Evolutionary conservation across 1,284 basidiomycete species (phyloP).

Genomic region (Tilletia indica): DNA sequence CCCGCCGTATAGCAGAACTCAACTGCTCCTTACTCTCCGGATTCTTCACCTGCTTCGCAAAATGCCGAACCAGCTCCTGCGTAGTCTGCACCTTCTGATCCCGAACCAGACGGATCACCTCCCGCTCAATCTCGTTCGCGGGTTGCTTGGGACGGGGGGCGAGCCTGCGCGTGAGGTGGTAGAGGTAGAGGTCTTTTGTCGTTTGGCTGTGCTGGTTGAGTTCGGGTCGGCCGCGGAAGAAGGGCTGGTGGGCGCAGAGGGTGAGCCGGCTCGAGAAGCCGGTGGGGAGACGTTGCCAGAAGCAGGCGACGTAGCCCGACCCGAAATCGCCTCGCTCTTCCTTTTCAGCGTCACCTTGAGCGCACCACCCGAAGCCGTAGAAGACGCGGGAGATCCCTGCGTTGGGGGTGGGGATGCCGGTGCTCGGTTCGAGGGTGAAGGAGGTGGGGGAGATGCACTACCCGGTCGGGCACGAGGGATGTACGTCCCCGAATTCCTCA

Average conservation of each 20-base stretch:
- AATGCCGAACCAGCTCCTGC: conserved; percentile 46
- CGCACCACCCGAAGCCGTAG: no score
- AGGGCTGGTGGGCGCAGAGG: conserved; percentile 19
- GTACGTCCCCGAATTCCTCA: conserved; percentile 2
- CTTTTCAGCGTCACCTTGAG: conserved; percentile 11
- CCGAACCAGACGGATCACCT: conserved; percentile 43
- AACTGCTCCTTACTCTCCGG: conserved; percentile 40
- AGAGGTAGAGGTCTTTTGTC: neutral
- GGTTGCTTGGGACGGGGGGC: neutral
- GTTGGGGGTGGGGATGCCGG: no score
- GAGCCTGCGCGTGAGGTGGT: neutral
- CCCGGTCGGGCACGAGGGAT: conserved; percentile 13
- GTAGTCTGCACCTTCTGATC: conserved; percentile 40
- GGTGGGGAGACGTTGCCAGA: conserved; percentile 25
- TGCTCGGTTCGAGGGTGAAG: neutral
- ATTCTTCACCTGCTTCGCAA: conserved; percentile 45
- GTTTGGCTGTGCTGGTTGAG: neutral
- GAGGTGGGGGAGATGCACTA: conserved; percentile 4
- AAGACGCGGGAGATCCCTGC: no score
- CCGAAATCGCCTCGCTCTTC: conserved; percentile 16
- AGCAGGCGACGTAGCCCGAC: conserved; percentile 16
- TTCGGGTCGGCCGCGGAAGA: neutral
- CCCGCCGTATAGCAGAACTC: neutral
- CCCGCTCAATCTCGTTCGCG: conserved; percentile 32
- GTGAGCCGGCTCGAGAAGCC: conserved; percentile 38